Conservation (phyloP, 2,329 filamentous ascomycete genomes). For the Colletotrichum sp. region DNA sequence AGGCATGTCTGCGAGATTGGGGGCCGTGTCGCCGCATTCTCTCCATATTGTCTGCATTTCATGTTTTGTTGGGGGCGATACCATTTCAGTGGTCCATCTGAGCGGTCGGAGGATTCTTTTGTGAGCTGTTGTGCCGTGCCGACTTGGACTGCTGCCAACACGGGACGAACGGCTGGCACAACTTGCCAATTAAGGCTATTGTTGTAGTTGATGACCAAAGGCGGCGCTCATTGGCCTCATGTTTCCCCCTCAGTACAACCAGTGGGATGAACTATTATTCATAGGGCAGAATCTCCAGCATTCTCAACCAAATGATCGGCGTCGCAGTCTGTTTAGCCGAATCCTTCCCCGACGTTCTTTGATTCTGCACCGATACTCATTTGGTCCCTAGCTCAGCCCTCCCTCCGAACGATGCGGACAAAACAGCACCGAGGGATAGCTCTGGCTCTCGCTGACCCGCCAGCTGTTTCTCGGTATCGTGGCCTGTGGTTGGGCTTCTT, state of each 20-base stretch:
- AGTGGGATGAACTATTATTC: constrained; percentile 8
- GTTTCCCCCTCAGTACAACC: background rate
- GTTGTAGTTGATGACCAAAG: background rate
- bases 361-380: background rate
- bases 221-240: background rate
- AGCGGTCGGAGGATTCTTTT: background rate
- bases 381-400: background rate
- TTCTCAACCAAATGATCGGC: background rate
- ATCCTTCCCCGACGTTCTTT: background rate
- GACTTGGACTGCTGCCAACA: background rate
- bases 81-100: background rate
- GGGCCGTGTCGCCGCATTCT: background rate
- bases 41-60: background rate
- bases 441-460: background rate
- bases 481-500: background rate
- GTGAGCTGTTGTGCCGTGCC: background rate
- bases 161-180: background rate
- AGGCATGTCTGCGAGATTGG: background rate
- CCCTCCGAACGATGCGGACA: background rate
- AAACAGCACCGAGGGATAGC: background rate
- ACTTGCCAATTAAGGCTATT: background rate
- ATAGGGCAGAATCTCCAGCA: background rate
- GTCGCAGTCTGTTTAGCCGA: background rate
- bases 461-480: background rate
- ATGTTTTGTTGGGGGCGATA: background rate